A percentile compares a stretch with the other conserved stretches of the same genome.
Evolutionary conservation across 805 yeast species (phyloP).

Genomic region (Ascoidea asiatica): DNA sequence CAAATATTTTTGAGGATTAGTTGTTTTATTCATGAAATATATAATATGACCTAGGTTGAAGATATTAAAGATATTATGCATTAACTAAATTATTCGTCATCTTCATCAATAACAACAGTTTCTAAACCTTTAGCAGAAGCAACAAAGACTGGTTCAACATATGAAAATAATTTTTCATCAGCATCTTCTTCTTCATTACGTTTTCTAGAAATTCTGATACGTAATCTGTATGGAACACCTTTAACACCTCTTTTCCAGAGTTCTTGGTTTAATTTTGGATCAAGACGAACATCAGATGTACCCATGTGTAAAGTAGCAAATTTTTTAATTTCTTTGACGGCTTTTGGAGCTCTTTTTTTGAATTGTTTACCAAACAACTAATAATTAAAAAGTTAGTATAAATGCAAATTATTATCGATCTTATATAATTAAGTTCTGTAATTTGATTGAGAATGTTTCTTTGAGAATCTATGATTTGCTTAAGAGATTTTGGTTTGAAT

Average conservation of each 20-base stretch:
- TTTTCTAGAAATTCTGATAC: conserved; percentile 98
- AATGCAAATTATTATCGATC: too few species aligned
- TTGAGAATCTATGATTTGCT: too few species aligned
- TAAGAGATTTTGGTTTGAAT: too few species aligned
- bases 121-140: conserved; percentile 94
- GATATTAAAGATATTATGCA: too few species aligned
- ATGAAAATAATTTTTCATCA: conserved; percentile 92
- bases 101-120: conserved; percentile 92
- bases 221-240: conserved; percentile 97
- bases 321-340: conserved; percentile 98
- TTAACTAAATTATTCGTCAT: conserved; percentile 27
- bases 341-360: conserved; percentile 99
- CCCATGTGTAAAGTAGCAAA: conserved; percentile 99
- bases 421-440: too few species aligned
- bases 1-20: too few species aligned
- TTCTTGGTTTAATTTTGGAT: conserved; percentile 96
- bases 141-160: conserved; percentile 94
- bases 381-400: too few species aligned
- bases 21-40: too few species aligned
- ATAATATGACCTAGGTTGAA: too few species aligned
- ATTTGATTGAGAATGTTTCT: too few species aligned
- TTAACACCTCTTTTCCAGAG: conserved; percentile 99
- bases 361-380: conserved; percentile 96
- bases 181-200: conserved; percentile 99
- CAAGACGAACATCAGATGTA: conserved; percentile 96